Percentiles rank a stretch among this genome's conserved stretches.
These are phyloP conservation scores for Neonectria faginata DNA, from an alignment of 2,329 filamentous ascomycete species.

Conservation along the genomic window DNA sequence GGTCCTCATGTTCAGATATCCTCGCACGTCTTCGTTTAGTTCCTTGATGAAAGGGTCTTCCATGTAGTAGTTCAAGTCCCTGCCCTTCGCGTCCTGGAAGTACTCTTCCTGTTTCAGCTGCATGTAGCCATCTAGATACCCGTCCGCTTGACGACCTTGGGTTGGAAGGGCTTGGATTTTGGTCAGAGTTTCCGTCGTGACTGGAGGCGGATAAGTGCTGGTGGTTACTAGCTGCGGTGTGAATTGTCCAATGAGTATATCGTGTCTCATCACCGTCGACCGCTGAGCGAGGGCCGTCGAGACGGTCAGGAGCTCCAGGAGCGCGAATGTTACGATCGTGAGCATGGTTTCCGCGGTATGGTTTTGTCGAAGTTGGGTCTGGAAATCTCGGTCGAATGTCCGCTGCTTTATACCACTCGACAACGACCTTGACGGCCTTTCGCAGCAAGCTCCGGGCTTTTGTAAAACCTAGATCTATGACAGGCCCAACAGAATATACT, in stretches of 20 bases:
- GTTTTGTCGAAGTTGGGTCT: not conserved
- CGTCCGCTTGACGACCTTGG: not conserved
- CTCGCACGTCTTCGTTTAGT: not conserved
- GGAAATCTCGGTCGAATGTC: not conserved
- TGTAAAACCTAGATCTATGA: too few relatives aligned
- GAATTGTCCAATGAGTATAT: not conserved
- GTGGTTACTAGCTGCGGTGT: not conserved
- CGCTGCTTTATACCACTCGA: not conserved
- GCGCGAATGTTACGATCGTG: not conserved
- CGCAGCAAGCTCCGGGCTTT: not conserved
- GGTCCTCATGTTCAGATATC: not conserved
- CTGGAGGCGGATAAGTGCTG: not conserved
- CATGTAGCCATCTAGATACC: not conserved
- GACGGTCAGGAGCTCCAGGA: not conserved
- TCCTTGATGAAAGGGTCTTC: not conserved
- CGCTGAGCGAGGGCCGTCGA: not conserved
- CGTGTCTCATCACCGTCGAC: not conserved
- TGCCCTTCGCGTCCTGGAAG: not conserved
- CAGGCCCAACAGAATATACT: too few relatives aligned
- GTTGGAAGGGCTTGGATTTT: not conserved
- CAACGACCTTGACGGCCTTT: not conserved
- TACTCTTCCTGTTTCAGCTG: not conserved
- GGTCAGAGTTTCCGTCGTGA: not conserved
- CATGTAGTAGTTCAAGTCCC: not conserved
- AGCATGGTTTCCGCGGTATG: not conserved